Evolutionary conservation across 306 rosid genomes (phyloP).

Genomic region (Begonia masoniana): DNA sequence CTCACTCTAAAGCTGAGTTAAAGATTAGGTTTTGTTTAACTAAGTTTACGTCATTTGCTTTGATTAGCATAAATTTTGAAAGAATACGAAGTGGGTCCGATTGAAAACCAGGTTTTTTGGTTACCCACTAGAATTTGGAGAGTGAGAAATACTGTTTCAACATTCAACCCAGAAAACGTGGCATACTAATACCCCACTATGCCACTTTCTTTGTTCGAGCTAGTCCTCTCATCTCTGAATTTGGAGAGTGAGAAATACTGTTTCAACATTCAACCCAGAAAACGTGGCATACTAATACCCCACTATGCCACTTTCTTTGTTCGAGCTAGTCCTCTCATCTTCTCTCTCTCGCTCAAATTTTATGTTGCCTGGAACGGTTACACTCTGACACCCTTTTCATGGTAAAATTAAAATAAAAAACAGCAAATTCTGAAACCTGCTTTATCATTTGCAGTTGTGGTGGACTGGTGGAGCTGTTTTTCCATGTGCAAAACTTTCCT

Average conservation of each 20-base stretch:
- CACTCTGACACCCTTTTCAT: constrained; percentile 12
- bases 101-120: too few species aligned
- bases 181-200: constrained; percentile 17
- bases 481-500: constrained; percentile 45
- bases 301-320: background rate
- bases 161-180: constrained; percentile 29
- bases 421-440: constrained; percentile 18
- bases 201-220: too few species aligned
- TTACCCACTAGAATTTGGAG: too few species aligned
- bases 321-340: too few species aligned
- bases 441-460: constrained; percentile 30
- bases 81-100: too few species aligned
- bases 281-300: constrained; percentile 24
- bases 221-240: too few species aligned
- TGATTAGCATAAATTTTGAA: too few species aligned
- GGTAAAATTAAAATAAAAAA: constrained; percentile 1
- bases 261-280: constrained; percentile 32
- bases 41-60: too few species aligned
- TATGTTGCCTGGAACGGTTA: constrained; percentile 15
- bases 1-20: too few species aligned
- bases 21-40: too few species aligned
- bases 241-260: background rate
- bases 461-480: constrained; percentile 16
- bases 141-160: constrained; percentile 9
- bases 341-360: too few species aligned